phyloP scores from a whole-genome alignment of 345 rosid genomes.

The Acer yangbiense region DNA sequence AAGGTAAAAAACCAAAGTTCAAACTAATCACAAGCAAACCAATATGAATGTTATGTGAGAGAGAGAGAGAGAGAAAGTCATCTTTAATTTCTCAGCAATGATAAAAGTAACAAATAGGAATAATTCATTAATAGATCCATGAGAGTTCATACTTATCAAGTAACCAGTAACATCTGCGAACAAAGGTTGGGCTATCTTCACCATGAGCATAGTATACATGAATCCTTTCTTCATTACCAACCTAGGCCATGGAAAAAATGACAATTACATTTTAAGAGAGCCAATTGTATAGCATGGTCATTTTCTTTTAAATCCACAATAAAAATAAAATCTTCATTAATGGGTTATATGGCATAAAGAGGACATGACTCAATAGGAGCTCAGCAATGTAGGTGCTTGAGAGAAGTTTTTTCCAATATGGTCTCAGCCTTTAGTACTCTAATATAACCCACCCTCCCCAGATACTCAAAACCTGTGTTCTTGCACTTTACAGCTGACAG shows the following conservation, averaged over 20 bases:
- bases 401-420: not conserved
- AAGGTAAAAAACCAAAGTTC: conserved; percentile 17
- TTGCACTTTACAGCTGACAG: not conserved
- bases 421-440: not conserved
- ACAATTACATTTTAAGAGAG: conserved; percentile 4
- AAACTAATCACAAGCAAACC: not conserved
- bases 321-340: not conserved
- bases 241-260: conserved; percentile 42
- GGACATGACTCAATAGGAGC: not conserved
- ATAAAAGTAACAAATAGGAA: conserved; percentile 1
- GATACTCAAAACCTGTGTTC: not conserved
- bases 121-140: conserved; percentile 8
- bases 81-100: conserved; percentile 9
- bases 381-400: not conserved
- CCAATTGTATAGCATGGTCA: not conserved
- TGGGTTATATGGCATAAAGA: not conserved
- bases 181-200: conserved; percentile 83
- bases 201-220: conserved; percentile 99
- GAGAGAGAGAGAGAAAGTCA: conserved; percentile 7
- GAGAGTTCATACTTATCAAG: conserved; percentile 81
- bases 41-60: not conserved
- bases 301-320: not conserved
- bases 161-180: conserved; percentile 99
- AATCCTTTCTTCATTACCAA: conserved; percentile 93
- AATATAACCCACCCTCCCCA: not conserved